These are phyloP conservation scores for Emmonsiellopsis sp. DNA, from an alignment of 2,329 filamentous ascomycete species.

Conservation along the genomic window DNA sequence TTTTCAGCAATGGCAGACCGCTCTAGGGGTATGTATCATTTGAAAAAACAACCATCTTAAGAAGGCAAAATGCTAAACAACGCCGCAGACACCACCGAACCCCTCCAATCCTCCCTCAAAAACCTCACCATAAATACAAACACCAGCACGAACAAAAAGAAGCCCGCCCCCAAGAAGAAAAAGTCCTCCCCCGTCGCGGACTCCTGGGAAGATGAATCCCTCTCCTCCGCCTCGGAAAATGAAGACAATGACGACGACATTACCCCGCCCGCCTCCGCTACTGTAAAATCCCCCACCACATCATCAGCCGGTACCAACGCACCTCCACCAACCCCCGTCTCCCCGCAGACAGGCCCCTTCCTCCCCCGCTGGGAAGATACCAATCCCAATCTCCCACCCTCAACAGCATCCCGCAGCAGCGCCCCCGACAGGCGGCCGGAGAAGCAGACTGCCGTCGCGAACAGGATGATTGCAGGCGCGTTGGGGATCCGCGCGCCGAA, in stretches of 20 bases:
- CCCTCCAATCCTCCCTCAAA: conserved; percentile 18
- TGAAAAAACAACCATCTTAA: not conserved
- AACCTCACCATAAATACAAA: conserved; percentile 21
- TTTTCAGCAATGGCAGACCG: too few species aligned
- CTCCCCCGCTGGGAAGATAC: conserved; percentile 59
- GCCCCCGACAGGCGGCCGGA: conserved; percentile 52
- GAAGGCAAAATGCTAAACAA: not conserved
- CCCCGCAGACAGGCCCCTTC: conserved; percentile 39
- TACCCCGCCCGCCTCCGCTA: conserved; percentile 15
- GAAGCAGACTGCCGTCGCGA: conserved; percentile 87
- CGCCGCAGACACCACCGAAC: not conserved
- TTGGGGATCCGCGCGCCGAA: conserved; percentile 72
- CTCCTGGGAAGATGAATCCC: conserved; percentile 68
- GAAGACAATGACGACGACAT: conserved; percentile 18
- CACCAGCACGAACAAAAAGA: conserved; percentile 20
- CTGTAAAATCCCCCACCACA: conserved; percentile 15
- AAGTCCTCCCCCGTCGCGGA: conserved; percentile 45
- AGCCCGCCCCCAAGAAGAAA: conserved; percentile 10
- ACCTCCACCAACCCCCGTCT: conserved; percentile 60
- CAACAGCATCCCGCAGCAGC: conserved; percentile 3
- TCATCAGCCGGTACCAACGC: conserved; percentile 13
- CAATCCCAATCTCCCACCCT: conserved; percentile 39
- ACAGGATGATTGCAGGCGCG: conserved; percentile 80
- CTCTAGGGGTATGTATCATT: too few species aligned
- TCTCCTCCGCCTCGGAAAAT: conserved; percentile 36